Percentiles rank a stretch among this genome's conserved stretches.
Conservation (phyloP, 208 protist genomes). For the Acanthamoeba culbertsoni region DNA sequence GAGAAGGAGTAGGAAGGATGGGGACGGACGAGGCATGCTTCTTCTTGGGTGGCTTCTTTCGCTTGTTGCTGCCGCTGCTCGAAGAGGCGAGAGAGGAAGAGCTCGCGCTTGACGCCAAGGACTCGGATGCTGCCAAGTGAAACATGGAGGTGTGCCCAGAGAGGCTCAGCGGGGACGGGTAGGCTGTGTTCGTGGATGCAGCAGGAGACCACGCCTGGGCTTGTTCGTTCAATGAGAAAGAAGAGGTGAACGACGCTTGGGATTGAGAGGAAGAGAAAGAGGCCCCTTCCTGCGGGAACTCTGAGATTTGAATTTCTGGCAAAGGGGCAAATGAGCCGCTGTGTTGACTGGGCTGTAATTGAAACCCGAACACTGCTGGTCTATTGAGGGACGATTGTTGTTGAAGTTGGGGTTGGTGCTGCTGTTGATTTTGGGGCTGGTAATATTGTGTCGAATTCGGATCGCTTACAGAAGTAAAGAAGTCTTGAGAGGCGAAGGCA, state of each 20-base stretch:
- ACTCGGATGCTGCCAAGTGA: neutral
- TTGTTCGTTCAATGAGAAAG: neutral
- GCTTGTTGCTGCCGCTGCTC: neutral
- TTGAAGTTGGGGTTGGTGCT: neutral
- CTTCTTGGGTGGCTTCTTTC: conserved; percentile 30
- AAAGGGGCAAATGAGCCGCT: neutral
- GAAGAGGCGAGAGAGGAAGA: neutral
- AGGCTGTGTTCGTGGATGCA: neutral
- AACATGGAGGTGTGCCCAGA: neutral
- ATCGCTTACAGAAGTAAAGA: neutral
- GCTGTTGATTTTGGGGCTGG: neutral
- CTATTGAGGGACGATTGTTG: neutral
- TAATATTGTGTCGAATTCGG: neutral
- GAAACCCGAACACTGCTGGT: too few species aligned
- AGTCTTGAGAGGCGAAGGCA: neutral
- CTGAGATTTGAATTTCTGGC: conserved; percentile 27
- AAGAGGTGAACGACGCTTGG: neutral
- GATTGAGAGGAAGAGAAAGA: neutral
- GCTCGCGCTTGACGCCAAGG: neutral
- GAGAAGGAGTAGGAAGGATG: neutral
- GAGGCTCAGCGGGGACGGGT: neutral
- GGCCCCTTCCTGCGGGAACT: neutral
- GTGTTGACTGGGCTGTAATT: too few species aligned
- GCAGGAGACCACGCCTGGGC: neutral
- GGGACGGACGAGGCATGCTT: neutral